Percentiles rank a stretch among this genome's conserved stretches.
Conservation (phyloP, 148 eudicot species). For the Rhododendron ferrugineum region DNA sequence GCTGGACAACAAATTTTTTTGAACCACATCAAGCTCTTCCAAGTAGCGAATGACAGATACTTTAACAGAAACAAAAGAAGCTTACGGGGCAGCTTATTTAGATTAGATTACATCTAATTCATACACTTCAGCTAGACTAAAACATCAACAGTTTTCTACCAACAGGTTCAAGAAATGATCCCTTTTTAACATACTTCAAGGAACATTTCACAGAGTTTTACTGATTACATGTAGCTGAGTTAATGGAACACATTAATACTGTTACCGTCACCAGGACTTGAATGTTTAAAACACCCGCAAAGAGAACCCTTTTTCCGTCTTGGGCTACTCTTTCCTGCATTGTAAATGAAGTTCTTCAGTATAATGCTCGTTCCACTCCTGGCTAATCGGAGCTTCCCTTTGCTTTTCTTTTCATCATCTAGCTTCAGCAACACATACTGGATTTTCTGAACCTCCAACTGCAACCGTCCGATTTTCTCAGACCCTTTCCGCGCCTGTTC, state of each 20-base stretch:
- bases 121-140: constrained; percentile 8
- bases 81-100: constrained; percentile 13
- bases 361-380: constrained; percentile 19
- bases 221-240: constrained; percentile 5
- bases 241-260: not conserved
- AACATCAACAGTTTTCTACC: constrained; percentile 6
- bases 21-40: not conserved
- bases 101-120: constrained; percentile 21
- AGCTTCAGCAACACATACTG: constrained; percentile 48
- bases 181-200: constrained; percentile 4
- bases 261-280: constrained; percentile 24
- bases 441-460: constrained; percentile 66
- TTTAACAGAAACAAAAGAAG: not conserved
- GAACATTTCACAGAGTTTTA: not conserved
- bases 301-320: not conserved
- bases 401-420: constrained; percentile 60
- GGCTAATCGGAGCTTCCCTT: constrained; percentile 35
- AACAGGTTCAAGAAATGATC: constrained; percentile 8
- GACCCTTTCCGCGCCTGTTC: constrained; percentile 69
- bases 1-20: not conserved
- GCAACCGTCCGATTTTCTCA: constrained; percentile 62
- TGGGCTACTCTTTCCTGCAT: constrained; percentile 32
- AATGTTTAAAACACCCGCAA: constrained; percentile 6
- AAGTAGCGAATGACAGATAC: not conserved
- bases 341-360: constrained; percentile 53